Base-by-base conservation (phyloP, 805 yeast genomes). In the Pichia manshurica region DNA sequence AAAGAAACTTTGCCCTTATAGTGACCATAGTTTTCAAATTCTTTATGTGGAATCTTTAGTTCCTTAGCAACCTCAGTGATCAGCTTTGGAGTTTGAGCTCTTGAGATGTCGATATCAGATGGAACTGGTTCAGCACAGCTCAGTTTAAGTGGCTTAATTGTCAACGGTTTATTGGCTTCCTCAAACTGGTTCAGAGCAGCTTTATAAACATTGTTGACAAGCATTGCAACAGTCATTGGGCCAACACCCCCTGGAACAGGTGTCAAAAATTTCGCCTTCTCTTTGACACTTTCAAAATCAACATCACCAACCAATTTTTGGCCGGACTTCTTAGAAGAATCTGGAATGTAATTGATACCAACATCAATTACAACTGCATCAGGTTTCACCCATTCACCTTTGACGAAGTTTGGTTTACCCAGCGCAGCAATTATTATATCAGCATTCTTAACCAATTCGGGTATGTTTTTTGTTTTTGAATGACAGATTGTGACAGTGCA, bases 231-330 rank as follows among this genome's bases (percentile, higher is more conserved):
- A 13, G 95, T 86, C 95, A 86, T 86, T 61, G 95, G 95, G 45
- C 95, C 95, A 54, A 86, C 95, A 55, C 95, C 95, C 63, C 95
- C 95, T 45, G 95, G 95, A 49, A 86, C 95, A 9, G 95, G 95
- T n/a, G 95, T 86, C 53, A 85, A 72, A 57, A 74, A 73, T 7
- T 82, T 72, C 4, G 89, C 82, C 53, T 72, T 76, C 34, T 69
- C 66, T 45, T 69, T 67, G 47, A 82, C 79, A 33, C 74, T 67
- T 42, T 73, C 79, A 54, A 73, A 84, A 48, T 84, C 87, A 48
- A 81, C 87, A 61, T 86, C 95, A 50, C 95, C 95, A 46, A 83
- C 89, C 66, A 84, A 72, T 63, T 78, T 77, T 55, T 74, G 72
- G 41, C 93, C 93, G 3, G 82, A 72, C 62, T 84, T 84, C 65